Evolutionary conservation across 176 grass and related monocot genomes (phyloP).

Genomic region (Pontederia crassipes): DNA sequence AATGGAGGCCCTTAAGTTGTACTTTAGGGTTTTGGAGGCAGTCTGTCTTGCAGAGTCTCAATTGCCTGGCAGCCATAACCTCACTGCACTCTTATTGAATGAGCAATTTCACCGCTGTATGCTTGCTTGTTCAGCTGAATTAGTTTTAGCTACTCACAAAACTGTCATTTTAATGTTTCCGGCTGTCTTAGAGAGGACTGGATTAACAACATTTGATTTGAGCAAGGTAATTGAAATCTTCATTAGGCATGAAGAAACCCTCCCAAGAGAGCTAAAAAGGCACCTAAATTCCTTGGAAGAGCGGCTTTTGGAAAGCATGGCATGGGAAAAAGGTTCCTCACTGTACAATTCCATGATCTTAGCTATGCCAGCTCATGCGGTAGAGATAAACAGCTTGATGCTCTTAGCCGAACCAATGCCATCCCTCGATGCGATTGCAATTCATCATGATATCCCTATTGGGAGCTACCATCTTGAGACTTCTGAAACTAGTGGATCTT

Average conservation of each 20-base stretch:
- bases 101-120: constrained; percentile 89
- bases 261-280: constrained; percentile 90
- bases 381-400: constrained; percentile 53
- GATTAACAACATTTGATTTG: constrained; percentile 96
- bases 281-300: constrained; percentile 95
- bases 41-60: constrained; percentile 65
- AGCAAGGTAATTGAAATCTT: constrained; percentile 93
- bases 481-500: constrained; percentile 38
- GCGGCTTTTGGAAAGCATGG: constrained; percentile 81
- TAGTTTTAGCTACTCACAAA: constrained; percentile 89
- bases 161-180: constrained; percentile 97
- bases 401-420: constrained; percentile 91
- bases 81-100: constrained; percentile 67
- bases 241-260: constrained; percentile 82
- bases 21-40: constrained; percentile 72
- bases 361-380: constrained; percentile 44
- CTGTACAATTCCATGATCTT: constrained; percentile 93
- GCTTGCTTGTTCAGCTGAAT: constrained; percentile 85
- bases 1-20: constrained; percentile 83
- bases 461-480: constrained; percentile 32
- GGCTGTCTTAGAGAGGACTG: constrained; percentile 72
- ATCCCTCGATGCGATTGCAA: constrained; percentile 72
- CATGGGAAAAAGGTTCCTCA: constrained; percentile 80
- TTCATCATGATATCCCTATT: constrained; percentile 40
- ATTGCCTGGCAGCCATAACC: constrained; percentile 45